A percentile compares a stretch with the other conserved stretches of the same genome.
These are phyloP conservation scores for Microdochium bolleyi DNA, from an alignment of 2,329 filamentous ascomycete genomes.

Conservation along the genomic window DNA sequence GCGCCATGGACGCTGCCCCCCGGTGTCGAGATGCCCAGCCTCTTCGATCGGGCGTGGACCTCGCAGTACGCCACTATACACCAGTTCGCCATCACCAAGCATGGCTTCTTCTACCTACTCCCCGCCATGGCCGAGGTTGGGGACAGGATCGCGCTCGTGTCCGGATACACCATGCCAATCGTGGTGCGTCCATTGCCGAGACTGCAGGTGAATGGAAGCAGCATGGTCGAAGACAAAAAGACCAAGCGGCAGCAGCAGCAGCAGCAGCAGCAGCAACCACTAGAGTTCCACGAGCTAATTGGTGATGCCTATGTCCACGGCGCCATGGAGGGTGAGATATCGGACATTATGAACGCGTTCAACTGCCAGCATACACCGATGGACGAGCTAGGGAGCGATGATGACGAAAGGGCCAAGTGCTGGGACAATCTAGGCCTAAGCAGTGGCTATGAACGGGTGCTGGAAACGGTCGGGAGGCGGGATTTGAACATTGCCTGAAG, in stretches of 20 bases:
- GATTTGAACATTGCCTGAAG: background rate
- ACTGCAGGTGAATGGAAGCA: no score
- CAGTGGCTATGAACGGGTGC: conserved; percentile 10
- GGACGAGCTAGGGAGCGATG: background rate
- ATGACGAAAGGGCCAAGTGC: conserved; percentile 1
- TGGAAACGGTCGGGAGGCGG: conserved; percentile 8
- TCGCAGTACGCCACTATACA: conserved; percentile 6
- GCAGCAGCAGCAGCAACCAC: background rate
- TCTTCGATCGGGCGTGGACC: background rate
- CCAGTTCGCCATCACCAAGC: conserved; percentile 11
- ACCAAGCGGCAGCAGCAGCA: conserved; percentile 2
- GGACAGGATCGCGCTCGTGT: conserved; percentile 11
- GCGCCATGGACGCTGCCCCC: background rate
- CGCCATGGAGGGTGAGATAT: conserved; percentile 14
- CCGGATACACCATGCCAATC: conserved; percentile 7
- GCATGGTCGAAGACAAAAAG: no score
- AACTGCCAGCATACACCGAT: conserved; percentile 9
- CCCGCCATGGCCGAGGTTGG: conserved; percentile 5
- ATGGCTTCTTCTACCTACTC: conserved; percentile 14
- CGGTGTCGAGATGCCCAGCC: background rate
- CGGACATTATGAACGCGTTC: conserved; percentile 13
- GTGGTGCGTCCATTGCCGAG: no score
- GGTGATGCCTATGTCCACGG: conserved; percentile 14
- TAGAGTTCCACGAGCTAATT: conserved; percentile 10
- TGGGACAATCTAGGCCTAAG: conserved; percentile 8